Evolutionary conservation across 345 rosid genomes (phyloP).

Genomic region (Eucalyptus curtisii): DNA sequence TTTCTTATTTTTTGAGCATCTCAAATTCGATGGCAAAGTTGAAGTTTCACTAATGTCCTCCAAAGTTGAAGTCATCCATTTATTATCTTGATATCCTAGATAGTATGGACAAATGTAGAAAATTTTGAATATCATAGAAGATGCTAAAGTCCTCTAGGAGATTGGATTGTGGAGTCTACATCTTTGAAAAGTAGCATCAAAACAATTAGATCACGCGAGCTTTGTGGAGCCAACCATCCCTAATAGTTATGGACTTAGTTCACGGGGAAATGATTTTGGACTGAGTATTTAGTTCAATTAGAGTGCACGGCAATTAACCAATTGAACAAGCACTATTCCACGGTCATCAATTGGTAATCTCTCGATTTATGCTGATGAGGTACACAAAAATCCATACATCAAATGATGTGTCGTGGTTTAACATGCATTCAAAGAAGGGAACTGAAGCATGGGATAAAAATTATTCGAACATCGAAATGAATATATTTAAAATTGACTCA

Average conservation of each 20-base stretch:
- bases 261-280: neutral
- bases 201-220: accelerated
- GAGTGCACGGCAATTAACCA: neutral
- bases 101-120: neutral
- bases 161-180: neutral
- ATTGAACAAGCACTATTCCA: neutral
- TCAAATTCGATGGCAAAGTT: neutral
- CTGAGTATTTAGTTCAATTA: neutral
- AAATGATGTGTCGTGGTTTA: neutral
- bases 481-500: too few species aligned
- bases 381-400: neutral
- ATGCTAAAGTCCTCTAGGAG: neutral
- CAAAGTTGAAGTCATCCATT: neutral
- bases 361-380: accelerated
- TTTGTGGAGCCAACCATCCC: too few species aligned
- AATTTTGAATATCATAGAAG: neutral
- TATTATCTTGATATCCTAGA: neutral
- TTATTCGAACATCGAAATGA: neutral
- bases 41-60: neutral
- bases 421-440: neutral
- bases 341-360: neutral
- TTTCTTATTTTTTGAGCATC: neutral
- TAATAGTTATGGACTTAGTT: neutral
- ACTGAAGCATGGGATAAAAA: accelerated
- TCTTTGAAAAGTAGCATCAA: neutral